These are phyloP conservation scores for Macrotyloma uniflorum DNA, from an alignment of 306 rosid species.

Conservation along the genomic window DNA sequence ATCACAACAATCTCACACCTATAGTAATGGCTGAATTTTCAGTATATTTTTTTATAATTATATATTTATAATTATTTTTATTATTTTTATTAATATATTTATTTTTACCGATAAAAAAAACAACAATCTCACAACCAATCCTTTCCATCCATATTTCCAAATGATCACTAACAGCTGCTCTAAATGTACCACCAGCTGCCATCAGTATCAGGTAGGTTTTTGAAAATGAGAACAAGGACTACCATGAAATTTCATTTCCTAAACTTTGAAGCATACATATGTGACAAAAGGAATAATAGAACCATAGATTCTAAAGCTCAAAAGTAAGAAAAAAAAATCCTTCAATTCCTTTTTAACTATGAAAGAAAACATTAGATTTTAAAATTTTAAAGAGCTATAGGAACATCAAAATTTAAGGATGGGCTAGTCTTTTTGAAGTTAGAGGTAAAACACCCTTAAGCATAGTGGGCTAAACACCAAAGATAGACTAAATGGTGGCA, in stretches of 20 bases:
- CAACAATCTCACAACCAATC: no score
- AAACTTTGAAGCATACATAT: slow-evolving; percentile 16
- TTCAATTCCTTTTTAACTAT: background rate
- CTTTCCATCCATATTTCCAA: slow-evolving; percentile 99
- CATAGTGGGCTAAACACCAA: background rate
- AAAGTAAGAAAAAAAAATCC: slow-evolving; percentile 5
- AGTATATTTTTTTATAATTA: no score
- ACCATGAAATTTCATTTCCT: slow-evolving; percentile 6
- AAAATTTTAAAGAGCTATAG: background rate
- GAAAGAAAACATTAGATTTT: background rate
- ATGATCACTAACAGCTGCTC: slow-evolving; percentile 99
- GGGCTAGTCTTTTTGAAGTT: background rate
- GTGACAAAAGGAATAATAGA: slow-evolving; percentile 23
- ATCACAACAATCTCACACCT: slow-evolving; percentile 90
- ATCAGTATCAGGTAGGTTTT: slow-evolving; percentile 68
- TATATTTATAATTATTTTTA: no score
- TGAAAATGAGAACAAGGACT: slow-evolving; percentile 35
- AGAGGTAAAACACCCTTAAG: background rate
- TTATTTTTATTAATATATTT: no score
- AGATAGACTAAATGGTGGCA: slow-evolving; percentile 3
- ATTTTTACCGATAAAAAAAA: no score
- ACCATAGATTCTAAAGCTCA: background rate
- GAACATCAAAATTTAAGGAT: slow-evolving; percentile 17
- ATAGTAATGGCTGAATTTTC: no score
- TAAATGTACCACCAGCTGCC: slow-evolving; percentile 98